Evolutionary conservation across 2,329 filamentous ascomycete species (phyloP).

Genomic region (Corinectria fuckeliana): DNA sequence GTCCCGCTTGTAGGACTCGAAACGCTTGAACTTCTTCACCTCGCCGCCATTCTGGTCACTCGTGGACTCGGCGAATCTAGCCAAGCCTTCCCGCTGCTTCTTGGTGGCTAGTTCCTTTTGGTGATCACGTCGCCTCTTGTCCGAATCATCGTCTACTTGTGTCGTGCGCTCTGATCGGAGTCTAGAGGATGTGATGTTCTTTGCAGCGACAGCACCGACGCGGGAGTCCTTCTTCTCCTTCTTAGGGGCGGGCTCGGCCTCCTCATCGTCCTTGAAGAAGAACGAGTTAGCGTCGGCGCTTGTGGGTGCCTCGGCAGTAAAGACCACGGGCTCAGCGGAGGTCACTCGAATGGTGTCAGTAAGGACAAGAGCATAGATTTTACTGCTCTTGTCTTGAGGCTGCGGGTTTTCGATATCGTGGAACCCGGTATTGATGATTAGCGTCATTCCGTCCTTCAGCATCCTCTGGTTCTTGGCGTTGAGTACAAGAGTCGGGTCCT

Average conservation of each 20-base stretch:
- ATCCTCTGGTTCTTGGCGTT: slow-evolving; percentile 85
- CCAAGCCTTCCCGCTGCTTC: slow-evolving; percentile 88
- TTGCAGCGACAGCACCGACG: slow-evolving; percentile 86
- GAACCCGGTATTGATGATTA: slow-evolving; percentile 89
- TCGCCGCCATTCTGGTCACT: slow-evolving; percentile 87
- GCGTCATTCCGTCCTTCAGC: slow-evolving; percentile 96
- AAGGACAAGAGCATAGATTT: slow-evolving; percentile 86
- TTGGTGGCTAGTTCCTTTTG: slow-evolving; percentile 87
- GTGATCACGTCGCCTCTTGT: slow-evolving; percentile 85
- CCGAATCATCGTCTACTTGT: slow-evolving; percentile 87
- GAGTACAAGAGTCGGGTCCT: slow-evolving; percentile 81
- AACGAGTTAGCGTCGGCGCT: slow-evolving; percentile 96
- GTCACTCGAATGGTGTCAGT: slow-evolving; percentile 94
- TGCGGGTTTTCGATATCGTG: slow-evolving; percentile 86
- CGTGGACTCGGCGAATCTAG: slow-evolving; percentile 84
- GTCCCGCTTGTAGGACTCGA: slow-evolving; percentile 98
- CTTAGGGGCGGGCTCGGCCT: slow-evolving; percentile 83
- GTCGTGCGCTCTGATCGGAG: slow-evolving; percentile 89
- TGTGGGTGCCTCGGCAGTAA: slow-evolving; percentile 90
- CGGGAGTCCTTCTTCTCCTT: slow-evolving; percentile 86
- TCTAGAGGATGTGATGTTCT: slow-evolving; percentile 94
- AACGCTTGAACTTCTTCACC: slow-evolving; percentile 98
- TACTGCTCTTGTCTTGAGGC: slow-evolving; percentile 88
- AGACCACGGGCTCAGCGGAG: slow-evolving; percentile 78
- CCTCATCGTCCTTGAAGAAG: slow-evolving; percentile 97